Evolutionary conservation across 108 stramenopile genomes (phyloP), one percentile per base, ranked within the genome.

Genomic region (Aurantiochytrium sp.): DNA sequence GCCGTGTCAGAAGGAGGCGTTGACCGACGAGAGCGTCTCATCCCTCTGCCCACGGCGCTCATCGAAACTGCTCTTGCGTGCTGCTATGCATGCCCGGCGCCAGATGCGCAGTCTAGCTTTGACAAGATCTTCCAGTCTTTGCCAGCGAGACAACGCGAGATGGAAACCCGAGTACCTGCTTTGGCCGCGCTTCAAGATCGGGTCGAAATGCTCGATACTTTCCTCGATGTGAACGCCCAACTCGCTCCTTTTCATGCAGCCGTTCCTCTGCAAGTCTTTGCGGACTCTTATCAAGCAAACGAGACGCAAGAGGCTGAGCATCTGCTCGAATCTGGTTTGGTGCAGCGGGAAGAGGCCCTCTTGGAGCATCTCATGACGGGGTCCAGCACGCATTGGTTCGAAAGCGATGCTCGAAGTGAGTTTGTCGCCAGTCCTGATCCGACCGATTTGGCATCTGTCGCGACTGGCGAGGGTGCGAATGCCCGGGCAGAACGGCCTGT

Each of bases 81-180:
- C 76, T 53, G 45, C n/a, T 83, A 83, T 23, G 51, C 49, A 2
- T 28, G 76, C 51, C 76, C 76, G 3, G 45, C 23, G 51, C 19
- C 76, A 43, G 51, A 47, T 23, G 45, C 76, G 6, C 51, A 25
- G 49, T 12, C 6, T 0, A 53, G 49, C 25, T 53, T 83, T 47
- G 76, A 83, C 51, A 83, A 23, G 23, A 83, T 83, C n/a, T 83
- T 83, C n/a, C 49, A 83, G 76, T 83, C 76, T 2, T 45, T 83
- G 12, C 76, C 76, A 16, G 76, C 76, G n/a, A 12, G 76, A 6
- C 45, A 53, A 12, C 76, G 23, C n/a, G 49, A 83, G 49, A 12
- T 83, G 12, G 76, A 83, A 53, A 83, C 43, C 76, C 44, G 49
- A 45, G 45, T 83, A 12, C 45, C 45, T 6, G 76, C 76, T 12